Evolutionary conservation across 805 yeast species (phyloP), one percentile per base, ranked within the genome.

Genomic region (Kazachstania psychrophila): DNA sequence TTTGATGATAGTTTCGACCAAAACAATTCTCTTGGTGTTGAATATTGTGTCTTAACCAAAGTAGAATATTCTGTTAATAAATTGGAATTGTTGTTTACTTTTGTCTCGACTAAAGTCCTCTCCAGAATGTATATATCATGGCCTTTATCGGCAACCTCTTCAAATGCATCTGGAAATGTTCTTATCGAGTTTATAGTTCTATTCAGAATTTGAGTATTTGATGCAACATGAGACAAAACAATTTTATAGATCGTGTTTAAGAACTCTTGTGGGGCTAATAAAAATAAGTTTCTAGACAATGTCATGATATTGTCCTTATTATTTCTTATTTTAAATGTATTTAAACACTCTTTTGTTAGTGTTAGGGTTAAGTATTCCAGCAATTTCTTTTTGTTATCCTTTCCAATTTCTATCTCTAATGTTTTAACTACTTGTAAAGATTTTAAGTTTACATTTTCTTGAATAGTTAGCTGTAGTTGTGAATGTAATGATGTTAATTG

Each of bases 111-210:
- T 16, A 57, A 38, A 19, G 50, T 37, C 6, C 19, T 32, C 31
- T 56, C 55, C 19, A 57, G 31, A 10, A 20, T 24, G 12, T 25
- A 25, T 2, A 57, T 33, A 10, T 28, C 31, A 10, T 39, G 28
- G 3, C 52, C 44, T 18, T 48, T 48, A 12, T 36, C 36, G 3
- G 41, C 37, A 9, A 40, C 45, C n/a, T 46, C 49, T 17, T 51
- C 47, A 31, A 56, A 42, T n/a, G 47, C 45, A 4, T 25, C 22
- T 2, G 52, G 45, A 31, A 58, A 49, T 31, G 36, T 45, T 32
- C 43, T 52, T n/a, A 56, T 48, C 7, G 60, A 53, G 28, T 55
- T 56, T 7, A 58, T 46, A 7, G 59, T 52, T 30, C 44, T 58
- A 9, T 41, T 26, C 14, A 58, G 40, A 3, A 42, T 37, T 36